Conservation (phyloP, 805 yeast species). For the Candida ortonii region DNA sequence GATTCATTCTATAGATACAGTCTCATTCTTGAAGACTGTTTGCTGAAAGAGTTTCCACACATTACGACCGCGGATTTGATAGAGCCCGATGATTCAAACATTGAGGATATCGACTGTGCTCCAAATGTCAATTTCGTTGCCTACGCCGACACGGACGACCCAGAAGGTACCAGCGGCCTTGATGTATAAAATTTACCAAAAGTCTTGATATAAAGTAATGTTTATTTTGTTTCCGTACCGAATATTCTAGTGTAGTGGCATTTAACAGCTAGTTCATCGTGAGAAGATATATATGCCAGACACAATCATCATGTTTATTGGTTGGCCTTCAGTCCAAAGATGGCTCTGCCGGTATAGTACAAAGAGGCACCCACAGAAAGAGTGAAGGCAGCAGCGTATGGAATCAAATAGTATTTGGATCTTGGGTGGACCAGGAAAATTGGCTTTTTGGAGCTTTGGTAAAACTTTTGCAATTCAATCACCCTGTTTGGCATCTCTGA, state of each 20-base stretch:
- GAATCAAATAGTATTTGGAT: slow-evolving; percentile 69
- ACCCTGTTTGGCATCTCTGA: slow-evolving; percentile 40
- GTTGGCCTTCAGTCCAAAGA: slow-evolving; percentile 59
- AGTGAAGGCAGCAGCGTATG: slow-evolving; percentile 73
- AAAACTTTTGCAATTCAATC: slow-evolving; percentile 56
- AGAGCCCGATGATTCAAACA: too few relatives aligned
- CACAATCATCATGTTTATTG: slow-evolving; percentile 20
- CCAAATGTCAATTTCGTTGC: too few relatives aligned
- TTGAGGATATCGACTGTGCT: too few relatives aligned
- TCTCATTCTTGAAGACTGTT: slow-evolving; percentile 4
- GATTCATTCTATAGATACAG: slow-evolving; percentile 14
- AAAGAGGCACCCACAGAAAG: slow-evolving; percentile 64
- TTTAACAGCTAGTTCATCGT: too few relatives aligned
- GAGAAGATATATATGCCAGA: too few relatives aligned
- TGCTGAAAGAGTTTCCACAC: slow-evolving; percentile 10
- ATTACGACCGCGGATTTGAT: too few relatives aligned
- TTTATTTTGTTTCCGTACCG: too few relatives aligned
- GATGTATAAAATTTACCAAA: too few relatives aligned
- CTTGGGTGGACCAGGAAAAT: slow-evolving; percentile 57
- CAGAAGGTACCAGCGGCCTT: too few relatives aligned
- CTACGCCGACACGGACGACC: too few relatives aligned
- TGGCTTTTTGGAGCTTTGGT: slow-evolving; percentile 57
- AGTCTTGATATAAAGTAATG: neutral
- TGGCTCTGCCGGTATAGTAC: slow-evolving; percentile 70
- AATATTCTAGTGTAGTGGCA: too few relatives aligned